These are phyloP conservation scores for Scutellaria minor DNA, from an alignment of 257 asterid genomes.

Conservation along the genomic window DNA sequence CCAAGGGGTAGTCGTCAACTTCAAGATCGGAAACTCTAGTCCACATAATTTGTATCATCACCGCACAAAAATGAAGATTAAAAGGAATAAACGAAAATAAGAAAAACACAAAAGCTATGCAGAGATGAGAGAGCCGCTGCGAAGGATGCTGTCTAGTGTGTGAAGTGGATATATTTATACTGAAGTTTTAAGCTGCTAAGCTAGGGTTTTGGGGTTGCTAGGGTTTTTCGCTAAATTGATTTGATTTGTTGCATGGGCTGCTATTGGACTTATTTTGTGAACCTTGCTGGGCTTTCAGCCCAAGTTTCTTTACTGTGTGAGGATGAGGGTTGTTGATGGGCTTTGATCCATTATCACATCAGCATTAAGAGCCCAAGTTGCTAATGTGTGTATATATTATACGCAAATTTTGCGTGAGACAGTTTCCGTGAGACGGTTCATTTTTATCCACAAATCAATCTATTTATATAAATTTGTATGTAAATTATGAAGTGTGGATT, in stretches of 20 bases:
- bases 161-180: conserved; percentile 26
- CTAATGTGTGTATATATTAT: too few species aligned
- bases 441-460: too few species aligned
- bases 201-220: conserved; percentile 32
- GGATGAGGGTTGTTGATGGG: not conserved
- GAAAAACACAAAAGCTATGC: not conserved
- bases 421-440: too few species aligned
- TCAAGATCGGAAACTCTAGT: conserved; percentile 77
- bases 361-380: not conserved
- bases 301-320: not conserved
- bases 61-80: conserved; percentile 33
- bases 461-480: too few species aligned
- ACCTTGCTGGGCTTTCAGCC: not conserved
- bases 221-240: conserved; percentile 25
- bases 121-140: not conserved
- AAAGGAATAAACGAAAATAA: not conserved
- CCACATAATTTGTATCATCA: conserved; percentile 59
- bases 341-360: not conserved
- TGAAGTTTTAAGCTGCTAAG: not conserved
- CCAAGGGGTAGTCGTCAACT: conserved; percentile 77
- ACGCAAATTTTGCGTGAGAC: too few species aligned
- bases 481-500: too few species aligned
- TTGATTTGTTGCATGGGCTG: conserved; percentile 18
- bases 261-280: not conserved
- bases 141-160: not conserved